Percentiles rank a stretch among this genome's conserved stretches.
phyloP scores from a whole-genome alignment of 176 grass and related monocot species.

The Eragrostis curvula region DNA sequence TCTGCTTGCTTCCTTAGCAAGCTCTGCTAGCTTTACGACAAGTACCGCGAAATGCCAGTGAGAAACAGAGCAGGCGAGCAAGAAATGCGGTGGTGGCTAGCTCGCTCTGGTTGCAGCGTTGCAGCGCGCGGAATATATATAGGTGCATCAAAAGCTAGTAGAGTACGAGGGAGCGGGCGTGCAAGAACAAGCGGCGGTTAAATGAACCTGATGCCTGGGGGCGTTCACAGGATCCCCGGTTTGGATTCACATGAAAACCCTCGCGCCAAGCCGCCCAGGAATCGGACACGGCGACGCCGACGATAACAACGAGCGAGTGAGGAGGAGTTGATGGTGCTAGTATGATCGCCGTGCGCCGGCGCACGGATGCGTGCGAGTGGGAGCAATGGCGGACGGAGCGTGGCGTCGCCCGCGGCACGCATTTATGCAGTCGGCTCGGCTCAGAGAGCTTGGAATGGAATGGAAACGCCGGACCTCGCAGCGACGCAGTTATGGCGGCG shows the following conservation, averaged over 20 bases:
- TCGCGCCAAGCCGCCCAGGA: not conserved
- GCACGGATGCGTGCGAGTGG: conserved; percentile 21
- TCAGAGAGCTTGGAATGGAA: not conserved
- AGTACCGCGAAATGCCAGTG: not conserved
- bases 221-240: conserved; percentile 50
- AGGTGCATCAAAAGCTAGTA: not conserved
- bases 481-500: conserved; percentile 16
- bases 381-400: conserved; percentile 40
- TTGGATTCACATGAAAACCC: conserved; percentile 40
- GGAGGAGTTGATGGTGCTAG: conserved; percentile 3
- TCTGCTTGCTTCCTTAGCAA: not conserved
- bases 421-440: not conserved
- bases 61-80: not conserved
- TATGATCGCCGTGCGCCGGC: not conserved
- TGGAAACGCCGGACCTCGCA: not conserved
- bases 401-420: not conserved
- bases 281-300: not conserved
- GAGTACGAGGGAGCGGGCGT: not conserved
- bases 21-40: not conserved
- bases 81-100: not conserved
- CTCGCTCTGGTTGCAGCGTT: not conserved
- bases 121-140: conserved; percentile 10
- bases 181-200: conserved; percentile 12
- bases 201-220: not conserved
- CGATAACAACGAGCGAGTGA: not conserved